Evolutionary conservation across 2,329 filamentous ascomycete genomes (phyloP).

Genomic region (Calcarisporium arbuscula): DNA sequence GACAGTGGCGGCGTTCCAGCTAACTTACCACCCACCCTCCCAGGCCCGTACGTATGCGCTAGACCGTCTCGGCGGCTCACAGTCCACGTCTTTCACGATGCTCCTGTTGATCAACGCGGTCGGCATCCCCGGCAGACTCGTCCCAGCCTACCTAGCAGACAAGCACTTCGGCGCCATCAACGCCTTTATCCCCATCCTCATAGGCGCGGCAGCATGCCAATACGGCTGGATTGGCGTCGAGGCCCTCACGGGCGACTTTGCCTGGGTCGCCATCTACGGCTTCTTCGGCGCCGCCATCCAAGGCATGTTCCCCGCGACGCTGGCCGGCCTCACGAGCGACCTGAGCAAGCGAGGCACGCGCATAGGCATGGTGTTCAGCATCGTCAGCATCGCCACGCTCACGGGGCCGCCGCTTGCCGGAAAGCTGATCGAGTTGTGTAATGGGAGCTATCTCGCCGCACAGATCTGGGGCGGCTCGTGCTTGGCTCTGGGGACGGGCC

Average conservation of each 20-base stretch:
- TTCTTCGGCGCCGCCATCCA: slow-evolving; percentile 58
- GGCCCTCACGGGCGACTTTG: slow-evolving; percentile 34
- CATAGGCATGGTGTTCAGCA: slow-evolving; percentile 55
- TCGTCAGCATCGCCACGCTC: slow-evolving; percentile 47
- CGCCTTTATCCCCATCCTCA: slow-evolving; percentile 43
- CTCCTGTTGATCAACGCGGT: slow-evolving; percentile 54
- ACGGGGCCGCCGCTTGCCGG: slow-evolving; percentile 50
- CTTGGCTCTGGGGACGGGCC: slow-evolving; percentile 34
- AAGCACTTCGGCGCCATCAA: slow-evolving; percentile 48
- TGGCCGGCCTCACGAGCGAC: slow-evolving; percentile 42
- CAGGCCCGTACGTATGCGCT: slow-evolving; percentile 33
- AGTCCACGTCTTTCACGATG: slow-evolving; percentile 47
- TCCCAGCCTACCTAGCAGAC: slow-evolving; percentile 51
- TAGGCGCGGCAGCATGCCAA: slow-evolving; percentile 39
- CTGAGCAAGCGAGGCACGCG: slow-evolving; percentile 46
- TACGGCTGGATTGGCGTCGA: slow-evolving; percentile 48
- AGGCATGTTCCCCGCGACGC: slow-evolving; percentile 54
- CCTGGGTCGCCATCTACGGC: slow-evolving; percentile 59
- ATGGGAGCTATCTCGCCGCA: slow-evolving; percentile 41
- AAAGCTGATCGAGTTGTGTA: slow-evolving; percentile 37
- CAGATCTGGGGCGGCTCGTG: slow-evolving; percentile 43
- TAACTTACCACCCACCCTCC: not conserved
- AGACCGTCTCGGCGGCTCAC: slow-evolving; percentile 38
- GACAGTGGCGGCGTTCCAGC: not conserved
- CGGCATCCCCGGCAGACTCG: slow-evolving; percentile 47